Evolutionary conservation across 2,329 filamentous ascomycete genomes (phyloP).

Genomic region (Fusarium nelsonii): DNA sequence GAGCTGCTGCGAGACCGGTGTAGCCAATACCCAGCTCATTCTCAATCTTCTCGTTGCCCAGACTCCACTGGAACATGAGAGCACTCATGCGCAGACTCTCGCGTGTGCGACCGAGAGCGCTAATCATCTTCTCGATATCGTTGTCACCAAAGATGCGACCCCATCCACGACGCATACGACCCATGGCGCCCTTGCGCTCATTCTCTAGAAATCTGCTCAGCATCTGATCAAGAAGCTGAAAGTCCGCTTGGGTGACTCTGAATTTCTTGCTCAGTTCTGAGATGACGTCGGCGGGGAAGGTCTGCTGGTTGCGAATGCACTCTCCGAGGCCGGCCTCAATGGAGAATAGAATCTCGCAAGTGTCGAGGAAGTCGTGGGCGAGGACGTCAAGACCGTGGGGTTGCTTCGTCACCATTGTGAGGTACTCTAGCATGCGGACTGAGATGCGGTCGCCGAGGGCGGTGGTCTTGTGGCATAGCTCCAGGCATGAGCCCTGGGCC

Average conservation of each 20-base stretch:
- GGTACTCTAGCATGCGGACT: slow-evolving; percentile 73
- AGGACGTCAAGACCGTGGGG: slow-evolving; percentile 69
- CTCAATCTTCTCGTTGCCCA: slow-evolving; percentile 70
- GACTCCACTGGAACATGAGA: slow-evolving; percentile 73
- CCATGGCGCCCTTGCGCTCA: slow-evolving; percentile 70
- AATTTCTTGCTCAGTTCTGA: slow-evolving; percentile 75
- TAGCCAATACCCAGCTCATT: slow-evolving; percentile 74
- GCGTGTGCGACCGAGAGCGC: slow-evolving; percentile 67
- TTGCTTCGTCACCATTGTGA: slow-evolving; percentile 67
- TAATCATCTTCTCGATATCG: slow-evolving; percentile 71
- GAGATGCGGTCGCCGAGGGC: slow-evolving; percentile 72
- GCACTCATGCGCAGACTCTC: slow-evolving; percentile 74
- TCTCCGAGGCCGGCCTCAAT: slow-evolving; percentile 75
- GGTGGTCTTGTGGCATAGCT: slow-evolving; percentile 69
- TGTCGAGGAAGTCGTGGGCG: slow-evolving; percentile 75
- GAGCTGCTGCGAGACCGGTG: slow-evolving; percentile 73
- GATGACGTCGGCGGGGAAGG: slow-evolving; percentile 70
- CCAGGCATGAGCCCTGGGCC: slow-evolving; percentile 51
- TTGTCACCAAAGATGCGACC: slow-evolving; percentile 73
- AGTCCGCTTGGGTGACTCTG: slow-evolving; percentile 70
- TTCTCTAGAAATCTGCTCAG: slow-evolving; percentile 71
- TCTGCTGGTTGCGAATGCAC: slow-evolving; percentile 61
- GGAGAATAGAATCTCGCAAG: slow-evolving; percentile 74
- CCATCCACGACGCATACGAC: slow-evolving; percentile 70
- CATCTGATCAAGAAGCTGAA: slow-evolving; percentile 73